Evolutionary conservation across 2,329 filamentous ascomycete genomes (phyloP).

Genomic region (Cladosporium velox): DNA sequence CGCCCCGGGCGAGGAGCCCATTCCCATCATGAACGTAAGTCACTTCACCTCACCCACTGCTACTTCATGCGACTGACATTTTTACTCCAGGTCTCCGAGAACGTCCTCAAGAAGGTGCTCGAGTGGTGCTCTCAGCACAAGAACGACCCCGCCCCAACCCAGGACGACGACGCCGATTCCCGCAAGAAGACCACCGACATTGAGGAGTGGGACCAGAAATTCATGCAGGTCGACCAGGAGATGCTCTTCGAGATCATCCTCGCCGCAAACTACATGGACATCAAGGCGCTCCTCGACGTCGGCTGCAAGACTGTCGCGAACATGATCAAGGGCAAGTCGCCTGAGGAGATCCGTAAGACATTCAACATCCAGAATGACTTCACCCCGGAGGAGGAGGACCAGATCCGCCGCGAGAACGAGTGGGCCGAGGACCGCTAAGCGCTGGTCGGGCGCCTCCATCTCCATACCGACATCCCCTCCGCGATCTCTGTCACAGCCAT

Average conservation of each 20-base stretch:
- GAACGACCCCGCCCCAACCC: constrained; percentile 76
- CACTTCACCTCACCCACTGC: not conserved
- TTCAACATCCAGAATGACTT: constrained; percentile 99
- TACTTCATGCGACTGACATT: constrained; percentile 33
- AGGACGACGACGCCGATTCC: constrained; percentile 88
- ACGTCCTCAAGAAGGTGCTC: constrained; percentile 91
- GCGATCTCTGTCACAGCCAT: not conserved
- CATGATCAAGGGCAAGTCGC: constrained; percentile 99
- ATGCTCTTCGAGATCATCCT: constrained; percentile 99
- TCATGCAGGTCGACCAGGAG: constrained; percentile 99
- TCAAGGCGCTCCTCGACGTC: constrained; percentile 95
- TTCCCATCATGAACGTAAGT: constrained; percentile 78
- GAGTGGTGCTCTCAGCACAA: constrained; percentile 98
- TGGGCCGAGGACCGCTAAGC: constrained; percentile 46
- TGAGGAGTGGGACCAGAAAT: constrained; percentile 99
- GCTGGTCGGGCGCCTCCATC: not conserved
- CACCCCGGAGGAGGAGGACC: constrained; percentile 97
- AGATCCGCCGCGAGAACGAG: constrained; percentile 66
- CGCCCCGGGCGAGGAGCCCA: constrained; percentile 62
- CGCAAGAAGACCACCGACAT: constrained; percentile 99
- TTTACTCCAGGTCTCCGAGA: constrained; percentile 70
- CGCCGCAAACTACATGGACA: constrained; percentile 97
- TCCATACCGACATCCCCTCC: too few species aligned
- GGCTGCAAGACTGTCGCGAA: constrained; percentile 99
- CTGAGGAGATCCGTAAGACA: constrained; percentile 98